Evolutionary conservation across 2,329 filamentous ascomycete species (phyloP).

Genomic region (Aspergillus sp.): DNA sequence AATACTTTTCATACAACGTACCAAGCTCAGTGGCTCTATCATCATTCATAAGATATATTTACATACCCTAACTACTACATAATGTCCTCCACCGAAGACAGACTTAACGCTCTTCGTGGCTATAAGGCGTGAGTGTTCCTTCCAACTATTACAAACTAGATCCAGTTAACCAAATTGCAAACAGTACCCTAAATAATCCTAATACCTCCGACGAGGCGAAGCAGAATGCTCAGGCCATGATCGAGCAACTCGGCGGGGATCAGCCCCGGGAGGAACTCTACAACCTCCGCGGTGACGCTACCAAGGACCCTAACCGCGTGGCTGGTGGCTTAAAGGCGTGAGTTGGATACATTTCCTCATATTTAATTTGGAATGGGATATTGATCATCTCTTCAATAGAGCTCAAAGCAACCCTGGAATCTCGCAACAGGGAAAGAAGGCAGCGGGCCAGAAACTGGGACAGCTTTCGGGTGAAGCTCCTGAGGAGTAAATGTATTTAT

Average conservation of each 20-base stretch:
- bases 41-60: too few relatives aligned
- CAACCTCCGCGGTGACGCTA: constrained; percentile 7
- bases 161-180: too few relatives aligned
- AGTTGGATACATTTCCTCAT: not conserved
- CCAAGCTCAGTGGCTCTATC: too few relatives aligned
- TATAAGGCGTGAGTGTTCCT: too few relatives aligned
- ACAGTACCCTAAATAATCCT: constrained; percentile 17
- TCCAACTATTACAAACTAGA: too few relatives aligned
- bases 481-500: too few relatives aligned
- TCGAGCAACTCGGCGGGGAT: constrained; percentile 19
- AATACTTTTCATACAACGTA: too few relatives aligned
- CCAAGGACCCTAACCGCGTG: constrained; percentile 21
- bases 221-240: constrained; percentile 20
- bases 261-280: constrained; percentile 19
- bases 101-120: too few relatives aligned
- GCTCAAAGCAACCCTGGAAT: constrained; percentile 12
- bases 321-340: constrained; percentile 24
- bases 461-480: not conserved
- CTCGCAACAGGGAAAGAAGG: constrained; percentile 8
- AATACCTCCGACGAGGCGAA: constrained; percentile 22
- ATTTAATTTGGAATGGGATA: too few relatives aligned
- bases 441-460: constrained; percentile 4
- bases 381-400: not conserved
- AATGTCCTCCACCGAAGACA: too few relatives aligned
- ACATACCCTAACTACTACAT: too few relatives aligned